These are phyloP conservation scores for Colletotrichum spinosum DNA, from an alignment of 2,329 filamentous ascomycete genomes.

Conservation along the genomic window DNA sequence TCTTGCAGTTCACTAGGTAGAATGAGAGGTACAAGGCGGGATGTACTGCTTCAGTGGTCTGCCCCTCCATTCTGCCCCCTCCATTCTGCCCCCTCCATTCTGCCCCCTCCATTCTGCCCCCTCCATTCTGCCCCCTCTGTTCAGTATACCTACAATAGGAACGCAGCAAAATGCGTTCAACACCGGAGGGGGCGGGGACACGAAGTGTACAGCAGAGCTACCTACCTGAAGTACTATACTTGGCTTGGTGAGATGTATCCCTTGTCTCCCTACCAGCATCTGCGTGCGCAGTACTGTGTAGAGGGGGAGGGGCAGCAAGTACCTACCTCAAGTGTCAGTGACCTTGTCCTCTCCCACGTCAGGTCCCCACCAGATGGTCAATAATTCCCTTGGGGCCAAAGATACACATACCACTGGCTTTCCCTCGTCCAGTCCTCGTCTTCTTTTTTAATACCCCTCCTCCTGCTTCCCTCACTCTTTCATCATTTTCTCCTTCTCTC, in stretches of 20 bases:
- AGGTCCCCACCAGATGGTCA: slow-evolving; percentile 37
- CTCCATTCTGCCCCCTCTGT: slow-evolving; percentile 8
- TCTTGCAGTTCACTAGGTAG: not conserved
- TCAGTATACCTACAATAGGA: no score
- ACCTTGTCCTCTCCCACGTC: slow-evolving; percentile 35
- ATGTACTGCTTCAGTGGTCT: slow-evolving; percentile 18
- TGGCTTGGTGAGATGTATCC: no score
- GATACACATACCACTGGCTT: slow-evolving; percentile 37
- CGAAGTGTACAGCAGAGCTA: no score
- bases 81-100: slow-evolving; percentile 18
- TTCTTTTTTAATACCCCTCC: slow-evolving; percentile 10
- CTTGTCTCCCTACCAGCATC: no score
- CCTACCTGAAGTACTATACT: no score
- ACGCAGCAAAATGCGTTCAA: no score
- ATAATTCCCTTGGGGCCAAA: slow-evolving; percentile 35
- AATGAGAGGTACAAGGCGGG: not conserved
- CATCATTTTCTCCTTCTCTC: slow-evolving; percentile 35
- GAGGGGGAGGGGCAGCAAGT: no score
- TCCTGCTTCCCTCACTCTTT: slow-evolving; percentile 16
- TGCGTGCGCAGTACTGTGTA: no score
- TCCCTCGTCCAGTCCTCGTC: slow-evolving; percentile 22
- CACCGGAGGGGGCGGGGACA: no score
- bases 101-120: slow-evolving; percentile 10
- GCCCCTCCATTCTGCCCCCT: slow-evolving; percentile 13
- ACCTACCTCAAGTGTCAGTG: no score